Evolutionary conservation across 768 basidiomycete genomes (phyloP).

Genomic region (Pulveroboletus sp.): DNA sequence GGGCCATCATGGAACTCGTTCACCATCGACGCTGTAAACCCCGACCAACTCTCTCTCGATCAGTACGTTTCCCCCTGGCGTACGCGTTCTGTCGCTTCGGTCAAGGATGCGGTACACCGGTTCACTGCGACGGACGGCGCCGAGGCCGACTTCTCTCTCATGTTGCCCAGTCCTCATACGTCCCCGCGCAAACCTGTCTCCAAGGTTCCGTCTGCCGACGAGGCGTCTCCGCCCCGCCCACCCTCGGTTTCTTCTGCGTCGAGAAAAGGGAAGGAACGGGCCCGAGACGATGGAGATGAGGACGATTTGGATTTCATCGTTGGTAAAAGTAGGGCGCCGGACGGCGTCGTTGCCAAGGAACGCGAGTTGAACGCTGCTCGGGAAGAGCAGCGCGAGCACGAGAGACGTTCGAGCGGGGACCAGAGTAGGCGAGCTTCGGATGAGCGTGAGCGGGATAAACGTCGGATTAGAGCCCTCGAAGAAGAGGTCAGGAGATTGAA

Average conservation of each 20-base stretch:
- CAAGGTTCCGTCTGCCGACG: slow-evolving; percentile 24
- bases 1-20: slow-evolving; percentile 17
- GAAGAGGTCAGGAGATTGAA: slow-evolving; percentile 58
- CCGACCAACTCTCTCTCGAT: slow-evolving; percentile 7
- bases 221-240: slow-evolving; percentile 5
- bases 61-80: slow-evolving; percentile 31
- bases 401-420: slow-evolving; percentile 38
- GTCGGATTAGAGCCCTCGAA: slow-evolving; percentile 59
- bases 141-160: slow-evolving; percentile 50
- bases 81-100: slow-evolving; percentile 36
- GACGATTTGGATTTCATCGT: slow-evolving; percentile 27
- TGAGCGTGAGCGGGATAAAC: slow-evolving; percentile 56
- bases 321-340: slow-evolving; percentile 42
- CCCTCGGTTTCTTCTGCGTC: background rate
- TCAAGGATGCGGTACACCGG: slow-evolving; percentile 46
- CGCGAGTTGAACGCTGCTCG: slow-evolving; percentile 55
- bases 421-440: slow-evolving; percentile 26
- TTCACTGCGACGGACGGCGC: slow-evolving; percentile 41
- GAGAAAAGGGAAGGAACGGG: slow-evolving; percentile 47
- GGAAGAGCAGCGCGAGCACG: slow-evolving; percentile 47
- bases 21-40: background rate
- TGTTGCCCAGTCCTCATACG: slow-evolving; percentile 42
- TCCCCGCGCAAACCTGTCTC: slow-evolving; percentile 32
- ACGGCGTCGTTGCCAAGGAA: slow-evolving; percentile 56
- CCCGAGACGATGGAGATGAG: slow-evolving; percentile 26